phyloP scores from a whole-genome alignment of 108 stramenopile genomes.

The Stephanodiscus triporus region DNA sequence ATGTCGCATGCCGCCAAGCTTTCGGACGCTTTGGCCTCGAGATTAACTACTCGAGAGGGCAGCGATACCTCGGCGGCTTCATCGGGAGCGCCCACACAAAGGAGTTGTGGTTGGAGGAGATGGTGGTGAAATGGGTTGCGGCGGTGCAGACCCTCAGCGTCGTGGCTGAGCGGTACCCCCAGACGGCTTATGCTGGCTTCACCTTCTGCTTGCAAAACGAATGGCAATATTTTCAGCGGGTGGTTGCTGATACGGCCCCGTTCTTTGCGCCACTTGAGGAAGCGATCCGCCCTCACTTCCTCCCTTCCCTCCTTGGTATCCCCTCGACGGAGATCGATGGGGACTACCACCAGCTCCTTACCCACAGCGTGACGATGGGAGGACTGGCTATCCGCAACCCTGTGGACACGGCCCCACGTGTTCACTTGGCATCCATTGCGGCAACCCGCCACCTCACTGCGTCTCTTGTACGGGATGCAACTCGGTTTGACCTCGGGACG shows the following conservation, averaged over 20 bases:
- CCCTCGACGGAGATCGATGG: conserved; percentile 7
- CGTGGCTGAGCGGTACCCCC: conserved; percentile 27
- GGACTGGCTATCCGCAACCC: conserved; percentile 20
- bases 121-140: conserved; percentile 13
- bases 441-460: not conserved
- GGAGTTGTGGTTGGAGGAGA: conserved; percentile 15
- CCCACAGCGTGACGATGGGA: not conserved
- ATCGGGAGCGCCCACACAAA: conserved; percentile 7
- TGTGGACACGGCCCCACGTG: not conserved
- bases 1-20: not conserved
- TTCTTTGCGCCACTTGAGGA: conserved; percentile 14
- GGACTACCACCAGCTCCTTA: not conserved
- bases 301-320: conserved; percentile 24
- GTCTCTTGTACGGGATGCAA: no score
- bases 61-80: conserved; percentile 37
- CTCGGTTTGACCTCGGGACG: no score
- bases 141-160: conserved; percentile 11
- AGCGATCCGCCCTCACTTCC: conserved; percentile 15
- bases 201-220: conserved; percentile 18
- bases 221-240: conserved; percentile 35
- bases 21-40: not conserved
- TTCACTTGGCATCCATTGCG: not conserved
- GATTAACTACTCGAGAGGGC: conserved; percentile 9
- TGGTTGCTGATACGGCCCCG: conserved; percentile 8
- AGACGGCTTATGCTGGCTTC: conserved; percentile 31